Evolutionary conservation across 1,284 basidiomycete genomes (phyloP).

Genomic region (Hymenochaete sp.): DNA sequence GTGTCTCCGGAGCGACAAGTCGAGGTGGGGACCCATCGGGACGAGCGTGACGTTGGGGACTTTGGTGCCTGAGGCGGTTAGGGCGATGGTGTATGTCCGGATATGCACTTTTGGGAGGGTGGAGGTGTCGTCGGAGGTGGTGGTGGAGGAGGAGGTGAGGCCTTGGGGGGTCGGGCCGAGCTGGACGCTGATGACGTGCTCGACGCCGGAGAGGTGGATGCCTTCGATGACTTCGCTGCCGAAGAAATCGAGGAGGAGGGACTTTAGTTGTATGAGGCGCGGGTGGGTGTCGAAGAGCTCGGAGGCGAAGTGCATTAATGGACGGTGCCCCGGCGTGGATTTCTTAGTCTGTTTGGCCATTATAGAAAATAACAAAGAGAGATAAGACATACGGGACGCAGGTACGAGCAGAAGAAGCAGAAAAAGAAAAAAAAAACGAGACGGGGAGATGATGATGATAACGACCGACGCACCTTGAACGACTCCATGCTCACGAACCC

Average conservation of each 20-base stretch:
- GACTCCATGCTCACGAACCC: conserved; percentile 69
- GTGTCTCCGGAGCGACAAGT: conserved; percentile 73
- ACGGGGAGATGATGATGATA: too few relatives aligned
- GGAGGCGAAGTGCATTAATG: conserved; percentile 92
- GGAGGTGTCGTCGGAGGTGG: conserved; percentile 31
- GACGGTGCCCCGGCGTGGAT: conserved; percentile 85
- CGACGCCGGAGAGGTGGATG: conserved; percentile 79
- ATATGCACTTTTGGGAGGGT: conserved; percentile 79
- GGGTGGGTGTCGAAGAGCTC: conserved; percentile 90
- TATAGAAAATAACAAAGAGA: conserved; percentile 1
- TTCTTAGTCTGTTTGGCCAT: conserved; percentile 58
- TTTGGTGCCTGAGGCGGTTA: conserved; percentile 66
- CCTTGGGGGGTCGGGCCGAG: conserved; percentile 57
- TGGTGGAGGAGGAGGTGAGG: conserved; percentile 37
- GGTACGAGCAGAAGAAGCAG: background rate
- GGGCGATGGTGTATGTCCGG: conserved; percentile 73
- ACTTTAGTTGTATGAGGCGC: conserved; percentile 87
- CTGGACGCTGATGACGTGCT: conserved; percentile 86
- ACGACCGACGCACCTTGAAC: conserved; percentile 59
- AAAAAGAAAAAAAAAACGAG: too few relatives aligned
- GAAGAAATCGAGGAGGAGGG: conserved; percentile 85
- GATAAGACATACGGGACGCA: background rate
- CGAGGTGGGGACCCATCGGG: conserved; percentile 89
- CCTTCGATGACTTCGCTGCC: conserved; percentile 80
- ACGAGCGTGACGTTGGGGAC: conserved; percentile 76